Conservation (phyloP, 139 green algal genomes). For the Chlamydomonas schloesseri region DNA sequence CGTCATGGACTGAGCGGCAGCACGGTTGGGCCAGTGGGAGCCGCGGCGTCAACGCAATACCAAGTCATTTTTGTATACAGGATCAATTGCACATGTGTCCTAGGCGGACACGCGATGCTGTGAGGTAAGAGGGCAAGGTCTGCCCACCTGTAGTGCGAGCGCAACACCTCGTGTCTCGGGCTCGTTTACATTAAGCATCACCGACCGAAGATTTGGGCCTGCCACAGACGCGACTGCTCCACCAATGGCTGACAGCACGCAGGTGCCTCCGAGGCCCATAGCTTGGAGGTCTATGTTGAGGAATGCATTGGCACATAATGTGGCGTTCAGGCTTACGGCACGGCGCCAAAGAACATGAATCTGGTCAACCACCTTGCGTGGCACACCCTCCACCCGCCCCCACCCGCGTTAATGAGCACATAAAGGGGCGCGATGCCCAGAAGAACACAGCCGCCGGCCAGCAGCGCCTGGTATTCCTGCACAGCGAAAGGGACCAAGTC, state of each 20-base stretch:
- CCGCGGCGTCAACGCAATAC: too few relatives aligned
- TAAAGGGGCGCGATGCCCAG: conserved; percentile 68
- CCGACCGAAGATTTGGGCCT: conserved; percentile 74
- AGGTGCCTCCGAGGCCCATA: conserved; percentile 4
- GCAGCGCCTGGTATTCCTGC: conserved; percentile 58
- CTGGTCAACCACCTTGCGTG: too few relatives aligned
- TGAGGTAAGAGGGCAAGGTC: neutral
- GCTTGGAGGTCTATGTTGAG: conserved; percentile 28
- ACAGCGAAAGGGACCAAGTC: too few relatives aligned
- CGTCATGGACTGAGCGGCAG: conserved; percentile 70
- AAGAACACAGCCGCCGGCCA: conserved; percentile 63
- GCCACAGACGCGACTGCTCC: conserved; percentile 57
- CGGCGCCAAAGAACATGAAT: too few relatives aligned
- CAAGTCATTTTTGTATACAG: too few relatives aligned
- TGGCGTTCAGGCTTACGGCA: too few relatives aligned
- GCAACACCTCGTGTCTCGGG: conserved; percentile 83
- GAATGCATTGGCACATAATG: too few relatives aligned
- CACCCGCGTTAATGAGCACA: conserved; percentile 76
- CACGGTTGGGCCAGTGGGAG: too few relatives aligned
- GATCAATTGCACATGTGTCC: too few relatives aligned
- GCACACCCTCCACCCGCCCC: too few relatives aligned
- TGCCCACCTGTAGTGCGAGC: conserved; percentile 67
- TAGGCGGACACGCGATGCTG: too few relatives aligned
- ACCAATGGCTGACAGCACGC: conserved; percentile 56
- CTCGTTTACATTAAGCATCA: conserved; percentile 89